Base-by-base conservation (phyloP, 148 eudicot species). In the Suaeda aralocaspica region DNA sequence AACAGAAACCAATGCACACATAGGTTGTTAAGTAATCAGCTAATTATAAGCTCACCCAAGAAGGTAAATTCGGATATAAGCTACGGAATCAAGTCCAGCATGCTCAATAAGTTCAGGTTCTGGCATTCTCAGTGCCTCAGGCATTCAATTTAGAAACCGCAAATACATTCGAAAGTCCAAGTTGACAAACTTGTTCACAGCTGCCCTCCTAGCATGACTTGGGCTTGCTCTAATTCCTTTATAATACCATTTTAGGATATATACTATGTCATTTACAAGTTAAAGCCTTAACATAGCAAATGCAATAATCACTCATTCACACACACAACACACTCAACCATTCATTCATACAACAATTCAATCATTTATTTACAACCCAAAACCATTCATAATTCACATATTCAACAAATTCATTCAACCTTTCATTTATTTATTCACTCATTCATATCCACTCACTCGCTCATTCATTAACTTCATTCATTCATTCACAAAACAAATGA, bases 191-290 rank as follows among this genome's bases (percentile, higher is more conserved):
- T 87, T 91, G 25, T 76, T 80, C 39, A 81, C 79, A 58, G 69
- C 69, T 28, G 89, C 78, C 64, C 84, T 85, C 64, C 82, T 85
- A 4, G 93, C 81, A 57, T 65, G 80, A 19, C 78, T 80, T 53
- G 99, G 97, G 69, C 85, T 89, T 42, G 80, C 87, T 67, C 99
- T 74, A 64, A 91, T 83, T 33, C 99, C 99, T 83, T 89, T 94
- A 63, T 85, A 70, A 78, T 94, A 91, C 99, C 99, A 94, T 82
- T 94, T 94, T n/a, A 97, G 96, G 61, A 94, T 91, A 86, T 94
- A 94, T 10, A 94, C 89, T 80, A 97, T 87, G 62, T 94, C 99
- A 68, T 87, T 87, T 62, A 91, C 36, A 41, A 97, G 99, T 64
- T 94, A 97, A 74, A 94, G 97, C 69, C 99, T 82, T 50, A 89